Percentiles rank a stretch among this genome's conserved stretches.
These are phyloP conservation scores for Isoetes taiwanensis DNA, from an alignment of 75 land plant species.

Conservation along the genomic window DNA sequence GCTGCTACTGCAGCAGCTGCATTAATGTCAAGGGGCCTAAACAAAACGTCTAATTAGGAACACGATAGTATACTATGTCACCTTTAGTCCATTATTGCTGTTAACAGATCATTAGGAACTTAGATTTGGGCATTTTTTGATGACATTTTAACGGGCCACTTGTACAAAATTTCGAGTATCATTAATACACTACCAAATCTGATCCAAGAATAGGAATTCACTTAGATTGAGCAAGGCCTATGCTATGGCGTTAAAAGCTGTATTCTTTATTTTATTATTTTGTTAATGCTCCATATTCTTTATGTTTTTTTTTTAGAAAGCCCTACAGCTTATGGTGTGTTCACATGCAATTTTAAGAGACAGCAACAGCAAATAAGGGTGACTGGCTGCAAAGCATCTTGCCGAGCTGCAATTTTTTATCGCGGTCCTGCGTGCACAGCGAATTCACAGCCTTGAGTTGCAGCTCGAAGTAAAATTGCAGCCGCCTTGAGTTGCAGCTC, in stretches of 20 bases:
- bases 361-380: neutral
- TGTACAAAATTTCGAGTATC: neutral
- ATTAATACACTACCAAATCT: neutral
- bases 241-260: too few relatives aligned
- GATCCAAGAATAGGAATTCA: neutral
- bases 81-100: neutral
- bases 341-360: too few relatives aligned
- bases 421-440: neutral
- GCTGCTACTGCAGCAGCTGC: slow-evolving; percentile 92
- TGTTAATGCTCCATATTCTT: too few relatives aligned
- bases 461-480: neutral
- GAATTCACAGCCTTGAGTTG: neutral
- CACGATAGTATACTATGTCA: slow-evolving; percentile 25
- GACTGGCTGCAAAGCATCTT: neutral
- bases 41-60: too few relatives aligned
- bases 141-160: neutral
- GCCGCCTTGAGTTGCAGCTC: neutral
- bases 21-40: slow-evolving; percentile 78
- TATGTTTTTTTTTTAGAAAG: too few relatives aligned
- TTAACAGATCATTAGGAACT: neutral
- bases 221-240: too few relatives aligned
- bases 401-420: neutral
- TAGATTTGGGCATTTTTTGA: neutral
- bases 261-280: too few relatives aligned
- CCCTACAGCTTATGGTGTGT: too few relatives aligned